A percentile compares a stretch with the other conserved stretches of the same genome.
Evolutionary conservation across 108 stramenopile genomes (phyloP).

Genomic region (Cyclostephanos tholiformis): DNA sequence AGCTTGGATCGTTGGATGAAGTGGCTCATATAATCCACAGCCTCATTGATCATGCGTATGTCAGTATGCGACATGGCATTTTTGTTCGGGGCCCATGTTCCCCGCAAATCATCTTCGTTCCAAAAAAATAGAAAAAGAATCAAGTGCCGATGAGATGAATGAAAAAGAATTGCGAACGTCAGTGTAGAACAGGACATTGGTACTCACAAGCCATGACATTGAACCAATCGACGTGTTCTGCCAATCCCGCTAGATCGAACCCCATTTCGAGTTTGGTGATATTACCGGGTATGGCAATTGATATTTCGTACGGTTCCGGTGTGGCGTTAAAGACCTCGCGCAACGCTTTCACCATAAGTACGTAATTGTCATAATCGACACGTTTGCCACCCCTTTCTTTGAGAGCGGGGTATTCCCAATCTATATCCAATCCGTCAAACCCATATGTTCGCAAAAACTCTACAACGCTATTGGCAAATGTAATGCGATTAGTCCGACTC

Average conservation of each 20-base stretch:
- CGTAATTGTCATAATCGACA: slow-evolving; percentile 47
- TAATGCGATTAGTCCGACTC: slow-evolving; percentile 28
- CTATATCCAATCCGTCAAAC: slow-evolving; percentile 49
- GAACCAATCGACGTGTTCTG: slow-evolving; percentile 49
- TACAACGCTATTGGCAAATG: slow-evolving; percentile 36
- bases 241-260: slow-evolving; percentile 43
- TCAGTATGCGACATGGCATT: slow-evolving; percentile 49
- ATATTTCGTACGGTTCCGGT: slow-evolving; percentile 33
- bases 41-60: slow-evolving; percentile 49
- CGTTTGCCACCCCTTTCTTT: slow-evolving; percentile 35
- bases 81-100: slow-evolving; percentile 40
- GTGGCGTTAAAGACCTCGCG: slow-evolving; percentile 36
- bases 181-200: not conserved
- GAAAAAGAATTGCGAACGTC: not conserved
- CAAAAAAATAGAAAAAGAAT: not conserved
- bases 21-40: slow-evolving; percentile 49
- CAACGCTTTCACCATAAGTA: slow-evolving; percentile 35
- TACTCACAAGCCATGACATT: slow-evolving; percentile 37
- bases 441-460: slow-evolving; percentile 42
- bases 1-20: slow-evolving; percentile 47
- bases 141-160: not conserved
- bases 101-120: slow-evolving; percentile 37
- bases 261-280: slow-evolving; percentile 47
- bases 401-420: slow-evolving; percentile 47
- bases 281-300: slow-evolving; percentile 42